These are phyloP conservation scores for Endotrypanum monterogeii DNA, from an alignment of 208 protist genomes.

Conservation along the genomic window DNA sequence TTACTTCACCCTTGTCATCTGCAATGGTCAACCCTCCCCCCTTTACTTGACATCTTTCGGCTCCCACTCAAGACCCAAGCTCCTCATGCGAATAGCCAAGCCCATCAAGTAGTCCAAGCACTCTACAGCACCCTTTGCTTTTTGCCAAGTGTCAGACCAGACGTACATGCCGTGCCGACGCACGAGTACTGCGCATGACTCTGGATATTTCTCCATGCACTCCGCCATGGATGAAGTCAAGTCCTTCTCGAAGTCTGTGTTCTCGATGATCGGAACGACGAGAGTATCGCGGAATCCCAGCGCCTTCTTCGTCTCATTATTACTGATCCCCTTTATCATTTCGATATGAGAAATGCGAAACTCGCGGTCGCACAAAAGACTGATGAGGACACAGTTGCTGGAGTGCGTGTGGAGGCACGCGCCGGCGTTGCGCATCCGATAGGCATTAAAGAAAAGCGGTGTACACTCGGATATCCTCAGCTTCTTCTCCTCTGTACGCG, in stretches of 20 bases:
- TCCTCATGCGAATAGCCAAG: conserved; percentile 63
- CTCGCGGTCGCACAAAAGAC: conserved; percentile 90
- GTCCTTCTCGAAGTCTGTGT: conserved; percentile 86
- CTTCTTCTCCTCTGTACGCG: conserved; percentile 30
- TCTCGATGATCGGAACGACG: conserved; percentile 96
- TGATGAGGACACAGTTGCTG: conserved; percentile 79
- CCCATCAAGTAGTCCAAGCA: conserved; percentile 96
- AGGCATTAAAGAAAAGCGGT: conserved; percentile 95
- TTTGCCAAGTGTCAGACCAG: conserved; percentile 94
- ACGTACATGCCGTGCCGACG: conserved; percentile 96
- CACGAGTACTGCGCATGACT: conserved; percentile 92
- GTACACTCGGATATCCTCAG: conserved; percentile 93
- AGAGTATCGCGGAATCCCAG: conserved; percentile 87
- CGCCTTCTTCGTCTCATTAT: conserved; percentile 55
- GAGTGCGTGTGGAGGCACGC: conserved; percentile 95
- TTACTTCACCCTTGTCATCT: background rate
- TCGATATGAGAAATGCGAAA: conserved; percentile 95
- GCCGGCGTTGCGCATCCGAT: conserved; percentile 81
- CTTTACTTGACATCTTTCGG: conserved; percentile 29
- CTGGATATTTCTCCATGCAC: conserved; percentile 92
- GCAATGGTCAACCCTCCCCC: no score
- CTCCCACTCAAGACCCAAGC: conserved; percentile 57
- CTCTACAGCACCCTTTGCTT: conserved; percentile 94
- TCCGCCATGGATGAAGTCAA: conserved; percentile 73
- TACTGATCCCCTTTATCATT: conserved; percentile 94